Evolutionary conservation across 225 moss, liverwort and hornwort species (phyloP), one percentile per base, ranked within the genome.

Genomic region (Ulota crispa): DNA sequence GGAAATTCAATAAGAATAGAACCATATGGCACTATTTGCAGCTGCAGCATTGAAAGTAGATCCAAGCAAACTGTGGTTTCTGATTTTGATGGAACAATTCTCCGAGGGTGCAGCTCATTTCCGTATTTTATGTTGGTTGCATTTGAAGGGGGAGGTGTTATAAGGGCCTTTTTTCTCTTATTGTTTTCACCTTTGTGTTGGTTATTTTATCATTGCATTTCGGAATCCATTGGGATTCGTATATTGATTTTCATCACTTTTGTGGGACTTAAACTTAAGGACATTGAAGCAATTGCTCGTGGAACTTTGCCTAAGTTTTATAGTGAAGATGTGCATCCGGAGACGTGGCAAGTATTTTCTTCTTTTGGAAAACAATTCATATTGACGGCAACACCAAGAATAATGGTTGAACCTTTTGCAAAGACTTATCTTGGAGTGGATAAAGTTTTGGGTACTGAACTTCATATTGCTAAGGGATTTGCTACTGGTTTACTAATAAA

Each of bases 291-390:
- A 11, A 88, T 93, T 14, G 90, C 92, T 0, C 83, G 89, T 6
- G 91, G 90, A 73, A 93, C 93, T 8, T 18, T 94, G 9, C 94
- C 94, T 7, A 94, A 93, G 19, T 94, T 94, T 78, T 94, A 92
- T 59, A 4, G 79, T 18, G 94, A 94, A 43, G 92, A 94, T 3
- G 85, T 94, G 1, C 89, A 92, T 41, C 82, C 92, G 0, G 28
- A 89, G 19, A 88, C 93, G n/a, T 94, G 94, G 94, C 86, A 81
- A 42, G 80, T 92, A 0, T 78, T 94, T 28, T 94, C 93, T 10
- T 88, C 93, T 12, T 94, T 94, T 75, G 90, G 88, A 52, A 90
- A 84, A 30, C 80, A 89, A 26, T 93, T 88, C 7, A 77, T 94
- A 24, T 55, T 94, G 3, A 94, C 93, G 1, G 90, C 93, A 16